Evolutionary conservation across 2,329 filamentous ascomycete species (phyloP), one percentile per base, ranked within the genome.

Genomic region (Capronia epimyces): DNA sequence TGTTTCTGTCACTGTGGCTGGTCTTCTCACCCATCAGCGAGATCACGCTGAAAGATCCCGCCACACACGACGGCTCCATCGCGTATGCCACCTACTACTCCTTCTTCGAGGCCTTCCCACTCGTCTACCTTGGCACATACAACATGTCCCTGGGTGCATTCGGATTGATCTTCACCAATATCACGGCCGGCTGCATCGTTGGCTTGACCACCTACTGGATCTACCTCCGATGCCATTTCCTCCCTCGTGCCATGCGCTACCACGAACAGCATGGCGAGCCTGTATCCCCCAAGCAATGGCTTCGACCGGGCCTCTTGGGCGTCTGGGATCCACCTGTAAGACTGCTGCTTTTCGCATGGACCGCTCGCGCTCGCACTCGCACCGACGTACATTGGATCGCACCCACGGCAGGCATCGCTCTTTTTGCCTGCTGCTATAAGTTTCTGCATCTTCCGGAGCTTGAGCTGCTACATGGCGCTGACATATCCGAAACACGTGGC

Each of bases 71-170:
- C 66, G 79, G 76, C 2, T 75, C 75, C 45, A 74, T 84, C 60
- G 75, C 79, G 58, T 84, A 69, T 46, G 67, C 60, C 2, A 56
- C 53, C 10, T 69, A 68, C 48, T 77, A 77, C 55, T 69, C 69
- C 12, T 84, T 77, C 67, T 85, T 85, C 62, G 81, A 84, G 60
- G 77, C 77, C n/a, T 84, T 85, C 65, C 81, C 81, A 1, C 68
- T 83, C 9, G 80, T 85, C 48, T 86, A 82, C 63, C 73, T 74
- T 1, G 72, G 72, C 34, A 69, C 75, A 60, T 85, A 86, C 65
- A 64, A 69, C 61, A 82, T 86, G 75, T 75, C 71, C 46, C 65
- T 78, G 1, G 79, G 80, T 22, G 64, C 79, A 54, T 68, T 78
- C 57, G 80, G 81, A 22, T 73, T 84, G 7, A 74, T 82, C 43